Evolutionary conservation across 495 filamentous ascomycete genomes (phyloP).

Genomic region (Penicillium cosmopolitanum): DNA sequence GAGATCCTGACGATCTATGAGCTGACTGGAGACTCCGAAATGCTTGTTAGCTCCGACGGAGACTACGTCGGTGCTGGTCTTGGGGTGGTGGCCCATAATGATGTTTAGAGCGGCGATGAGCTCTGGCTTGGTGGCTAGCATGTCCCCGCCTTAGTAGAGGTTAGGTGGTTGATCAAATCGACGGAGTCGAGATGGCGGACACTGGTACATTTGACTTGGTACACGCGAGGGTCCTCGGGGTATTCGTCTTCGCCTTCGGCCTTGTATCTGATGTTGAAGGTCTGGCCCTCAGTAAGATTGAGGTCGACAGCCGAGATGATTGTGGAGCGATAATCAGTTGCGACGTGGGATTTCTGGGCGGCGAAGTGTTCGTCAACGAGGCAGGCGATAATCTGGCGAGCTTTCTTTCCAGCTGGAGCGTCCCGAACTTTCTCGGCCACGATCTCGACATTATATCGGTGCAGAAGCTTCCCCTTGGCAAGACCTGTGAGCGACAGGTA

Average conservation of each 20-base stretch:
- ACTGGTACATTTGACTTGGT: slow-evolving; percentile 47
- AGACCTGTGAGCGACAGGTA: slow-evolving; percentile 57
- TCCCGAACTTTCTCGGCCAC: slow-evolving; percentile 29
- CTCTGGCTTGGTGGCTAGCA: slow-evolving; percentile 44
- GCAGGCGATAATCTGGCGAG: slow-evolving; percentile 53
- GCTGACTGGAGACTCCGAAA: slow-evolving; percentile 30
- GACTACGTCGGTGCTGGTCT: slow-evolving; percentile 34
- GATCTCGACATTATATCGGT: slow-evolving; percentile 42
- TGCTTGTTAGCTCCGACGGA: slow-evolving; percentile 47
- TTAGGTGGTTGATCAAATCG: slow-evolving; percentile 56
- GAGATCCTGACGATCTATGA: slow-evolving; percentile 37
- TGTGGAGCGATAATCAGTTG: slow-evolving; percentile 62
- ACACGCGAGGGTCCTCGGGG: slow-evolving; percentile 42
- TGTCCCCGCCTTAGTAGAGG: slow-evolving; percentile 47
- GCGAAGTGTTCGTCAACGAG: slow-evolving; percentile 49
- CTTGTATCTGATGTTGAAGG: slow-evolving; percentile 45
- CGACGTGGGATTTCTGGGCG: slow-evolving; percentile 37
- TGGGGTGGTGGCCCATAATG: slow-evolving; percentile 46
- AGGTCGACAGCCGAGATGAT: slow-evolving; percentile 49
- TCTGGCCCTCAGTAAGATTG: slow-evolving; percentile 15
- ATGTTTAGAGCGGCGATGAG: slow-evolving; percentile 59
- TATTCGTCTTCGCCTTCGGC: slow-evolving; percentile 46
- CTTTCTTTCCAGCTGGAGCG: slow-evolving; percentile 53
- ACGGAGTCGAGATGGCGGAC: slow-evolving; percentile 50
- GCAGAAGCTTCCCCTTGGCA: slow-evolving; percentile 33